Evolutionary conservation across 2,329 filamentous ascomycete species (phyloP).

Genomic region (Colletotrichum sp.): DNA sequence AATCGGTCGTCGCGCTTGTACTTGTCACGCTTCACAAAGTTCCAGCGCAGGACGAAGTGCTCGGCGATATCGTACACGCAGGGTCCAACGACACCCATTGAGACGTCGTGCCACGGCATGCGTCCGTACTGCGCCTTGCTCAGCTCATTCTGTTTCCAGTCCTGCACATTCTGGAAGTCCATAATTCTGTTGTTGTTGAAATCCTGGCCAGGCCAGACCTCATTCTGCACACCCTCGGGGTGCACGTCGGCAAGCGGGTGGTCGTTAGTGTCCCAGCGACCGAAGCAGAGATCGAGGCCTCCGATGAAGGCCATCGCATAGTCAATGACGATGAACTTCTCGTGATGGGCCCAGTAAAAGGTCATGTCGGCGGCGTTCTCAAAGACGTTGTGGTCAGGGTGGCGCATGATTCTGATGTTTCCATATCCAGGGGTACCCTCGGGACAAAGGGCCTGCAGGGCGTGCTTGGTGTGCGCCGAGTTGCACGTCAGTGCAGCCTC

Average conservation of each 20-base stretch:
- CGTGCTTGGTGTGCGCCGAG: constrained; percentile 90
- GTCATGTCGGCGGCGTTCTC: constrained; percentile 96
- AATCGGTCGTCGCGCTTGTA: constrained; percentile 88
- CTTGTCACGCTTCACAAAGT: constrained; percentile 96
- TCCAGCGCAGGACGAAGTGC: constrained; percentile 94
- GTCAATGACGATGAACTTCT: constrained; percentile 96
- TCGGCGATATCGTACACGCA: constrained; percentile 94
- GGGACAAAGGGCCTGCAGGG: constrained; percentile 78
- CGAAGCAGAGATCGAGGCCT: constrained; percentile 93
- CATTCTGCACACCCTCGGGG: constrained; percentile 79
- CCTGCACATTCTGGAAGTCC: constrained; percentile 89
- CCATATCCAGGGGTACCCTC: constrained; percentile 81
- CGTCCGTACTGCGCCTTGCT: constrained; percentile 90
- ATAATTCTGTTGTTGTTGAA: constrained; percentile 98
- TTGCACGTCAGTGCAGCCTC: constrained; percentile 87
- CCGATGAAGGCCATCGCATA: constrained; percentile 92
- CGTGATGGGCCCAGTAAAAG: constrained; percentile 97
- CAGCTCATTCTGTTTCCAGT: constrained; percentile 94
- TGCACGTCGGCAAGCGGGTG: constrained; percentile 89
- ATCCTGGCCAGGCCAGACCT: constrained; percentile 94
- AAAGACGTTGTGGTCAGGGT: constrained; percentile 94
- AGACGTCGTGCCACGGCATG: constrained; percentile 98
- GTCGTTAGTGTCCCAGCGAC: constrained; percentile 88
- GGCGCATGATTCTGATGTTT: constrained; percentile 88
- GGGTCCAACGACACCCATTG: constrained; percentile 89